Percentiles rank a stretch among this genome's conserved stretches.
Conservation (phyloP, 768 basidiomycete genomes). For the Agrocybe pediades region DNA sequence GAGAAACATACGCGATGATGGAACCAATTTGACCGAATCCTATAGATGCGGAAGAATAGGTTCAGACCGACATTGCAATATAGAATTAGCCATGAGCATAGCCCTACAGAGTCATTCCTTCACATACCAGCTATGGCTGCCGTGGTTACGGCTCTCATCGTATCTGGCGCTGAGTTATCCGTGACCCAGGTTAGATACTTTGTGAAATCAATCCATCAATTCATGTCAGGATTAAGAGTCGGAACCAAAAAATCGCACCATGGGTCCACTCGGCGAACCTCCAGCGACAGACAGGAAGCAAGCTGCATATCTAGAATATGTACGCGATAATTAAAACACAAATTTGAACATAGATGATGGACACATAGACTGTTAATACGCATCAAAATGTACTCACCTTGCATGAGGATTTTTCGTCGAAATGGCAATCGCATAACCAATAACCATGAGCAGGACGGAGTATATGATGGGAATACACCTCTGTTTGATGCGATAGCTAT, state of each 20-base stretch:
- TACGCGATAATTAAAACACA: too few relatives aligned
- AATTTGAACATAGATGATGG: not conserved
- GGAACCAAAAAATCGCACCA: slow-evolving; percentile 17
- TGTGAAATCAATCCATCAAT: not conserved
- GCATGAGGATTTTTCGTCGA: slow-evolving; percentile 43
- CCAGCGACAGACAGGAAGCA: slow-evolving; percentile 46
- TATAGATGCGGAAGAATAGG: slow-evolving; percentile 5
- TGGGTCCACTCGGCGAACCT: slow-evolving; percentile 38
- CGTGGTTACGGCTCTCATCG: slow-evolving; percentile 45
- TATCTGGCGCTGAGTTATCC: slow-evolving; percentile 52
- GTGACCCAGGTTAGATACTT: slow-evolving; percentile 48
- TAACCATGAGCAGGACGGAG: slow-evolving; percentile 38
- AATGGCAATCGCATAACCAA: slow-evolving; percentile 45
- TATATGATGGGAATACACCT: slow-evolving; percentile 36
- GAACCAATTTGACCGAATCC: slow-evolving; percentile 46
- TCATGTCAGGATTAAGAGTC: not conserved
- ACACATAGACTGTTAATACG: not conserved
- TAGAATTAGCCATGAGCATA: not conserved
- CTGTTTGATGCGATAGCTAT: slow-evolving; percentile 36
- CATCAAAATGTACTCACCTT: slow-evolving; percentile 16
- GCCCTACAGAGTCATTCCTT: not conserved
- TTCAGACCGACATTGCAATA: not conserved
- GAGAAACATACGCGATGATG: slow-evolving; percentile 40
- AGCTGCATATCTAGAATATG: slow-evolving; percentile 42
- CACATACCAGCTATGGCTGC: slow-evolving; percentile 42